Percentiles rank a stretch among this genome's conserved stretches.
Conservation (phyloP, 2,329 filamentous ascomycete genomes). For the Madurella fahalii region DNA sequence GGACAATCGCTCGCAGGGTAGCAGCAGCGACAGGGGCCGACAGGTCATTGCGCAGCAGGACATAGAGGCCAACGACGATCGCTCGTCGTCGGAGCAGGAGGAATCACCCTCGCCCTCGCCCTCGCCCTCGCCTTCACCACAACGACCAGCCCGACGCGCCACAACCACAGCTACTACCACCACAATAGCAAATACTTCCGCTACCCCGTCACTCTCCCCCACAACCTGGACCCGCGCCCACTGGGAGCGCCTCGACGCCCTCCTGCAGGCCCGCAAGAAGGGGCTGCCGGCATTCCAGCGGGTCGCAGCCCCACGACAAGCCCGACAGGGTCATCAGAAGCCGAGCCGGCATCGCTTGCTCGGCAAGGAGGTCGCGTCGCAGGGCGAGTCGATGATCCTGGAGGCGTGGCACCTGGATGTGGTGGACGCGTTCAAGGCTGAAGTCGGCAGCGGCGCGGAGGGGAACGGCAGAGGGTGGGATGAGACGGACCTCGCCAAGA, state of each 20-base stretch:
- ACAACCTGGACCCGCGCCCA: slow-evolving; percentile 46
- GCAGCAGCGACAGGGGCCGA: neutral
- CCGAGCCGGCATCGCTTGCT: slow-evolving; percentile 31
- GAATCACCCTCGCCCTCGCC: neutral
- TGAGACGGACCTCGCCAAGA: slow-evolving; percentile 45
- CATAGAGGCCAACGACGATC: slow-evolving; percentile 15
- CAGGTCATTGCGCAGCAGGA: neutral
- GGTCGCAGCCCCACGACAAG: neutral
- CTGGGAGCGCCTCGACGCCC: slow-evolving; percentile 50
- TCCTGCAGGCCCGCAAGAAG: slow-evolving; percentile 48
- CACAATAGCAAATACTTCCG: neutral
- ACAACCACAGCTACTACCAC: slow-evolving; percentile 1
- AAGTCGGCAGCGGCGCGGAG: slow-evolving; percentile 45
- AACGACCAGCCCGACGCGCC: neutral
- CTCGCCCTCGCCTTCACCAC: neutral
- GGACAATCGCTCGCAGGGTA: neutral
- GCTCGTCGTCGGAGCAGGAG: neutral
- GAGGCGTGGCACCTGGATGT: slow-evolving; percentile 57
- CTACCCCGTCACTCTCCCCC: slow-evolving; percentile 5
- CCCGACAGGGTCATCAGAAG: too few species aligned
- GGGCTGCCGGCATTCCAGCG: slow-evolving; percentile 39
- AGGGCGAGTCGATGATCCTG: slow-evolving; percentile 44
- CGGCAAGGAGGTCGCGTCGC: slow-evolving; percentile 46
- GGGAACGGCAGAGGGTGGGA: slow-evolving; percentile 42
- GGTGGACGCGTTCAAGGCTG: slow-evolving; percentile 48